phyloP scores from a whole-genome alignment of 2,329 filamentous ascomycete species.

The Fusarium piperis region DNA sequence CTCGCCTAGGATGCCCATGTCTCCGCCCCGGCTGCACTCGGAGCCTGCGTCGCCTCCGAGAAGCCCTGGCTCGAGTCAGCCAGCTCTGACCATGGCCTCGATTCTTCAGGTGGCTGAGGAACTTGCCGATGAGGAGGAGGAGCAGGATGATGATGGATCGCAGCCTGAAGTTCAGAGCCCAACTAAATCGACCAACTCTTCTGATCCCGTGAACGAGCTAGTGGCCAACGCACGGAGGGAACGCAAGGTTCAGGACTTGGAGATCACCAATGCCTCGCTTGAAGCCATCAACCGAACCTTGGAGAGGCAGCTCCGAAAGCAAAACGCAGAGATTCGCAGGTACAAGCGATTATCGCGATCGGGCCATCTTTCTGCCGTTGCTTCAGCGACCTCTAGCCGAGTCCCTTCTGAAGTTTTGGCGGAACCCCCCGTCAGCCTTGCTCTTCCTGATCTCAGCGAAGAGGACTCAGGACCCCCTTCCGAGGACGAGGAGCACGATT shows the following conservation, averaged over 20 bases:
- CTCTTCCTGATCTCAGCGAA: constrained; percentile 58
- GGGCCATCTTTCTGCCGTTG: constrained; percentile 72
- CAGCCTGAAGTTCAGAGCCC: constrained; percentile 62
- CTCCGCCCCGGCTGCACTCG: constrained; percentile 44
- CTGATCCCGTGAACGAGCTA: constrained; percentile 75
- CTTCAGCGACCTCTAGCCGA: constrained; percentile 57
- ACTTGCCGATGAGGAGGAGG: constrained; percentile 49
- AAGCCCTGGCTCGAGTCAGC: constrained; percentile 44
- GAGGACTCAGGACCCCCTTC: constrained; percentile 48
- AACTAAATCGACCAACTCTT: constrained; percentile 62
- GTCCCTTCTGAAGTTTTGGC: constrained; percentile 56
- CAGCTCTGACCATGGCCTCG: constrained; percentile 62
- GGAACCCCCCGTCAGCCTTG: constrained; percentile 55
- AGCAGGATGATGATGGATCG: constrained; percentile 41
- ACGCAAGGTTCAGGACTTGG: constrained; percentile 92
- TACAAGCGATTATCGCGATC: constrained; percentile 87
- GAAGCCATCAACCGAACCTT: constrained; percentile 94
- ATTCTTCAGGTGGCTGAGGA: constrained; percentile 67
- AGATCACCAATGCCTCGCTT: constrained; percentile 95
- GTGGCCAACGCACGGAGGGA: constrained; percentile 91
- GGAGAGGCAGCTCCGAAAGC: constrained; percentile 90
- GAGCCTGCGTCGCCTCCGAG: constrained; percentile 51
- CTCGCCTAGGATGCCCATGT: constrained; percentile 48
- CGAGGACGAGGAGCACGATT: constrained; percentile 58
- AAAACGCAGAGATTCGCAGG: constrained; percentile 86